phyloP scores from a whole-genome alignment of 768 basidiomycete species.

The Phaffia australis region DNA sequence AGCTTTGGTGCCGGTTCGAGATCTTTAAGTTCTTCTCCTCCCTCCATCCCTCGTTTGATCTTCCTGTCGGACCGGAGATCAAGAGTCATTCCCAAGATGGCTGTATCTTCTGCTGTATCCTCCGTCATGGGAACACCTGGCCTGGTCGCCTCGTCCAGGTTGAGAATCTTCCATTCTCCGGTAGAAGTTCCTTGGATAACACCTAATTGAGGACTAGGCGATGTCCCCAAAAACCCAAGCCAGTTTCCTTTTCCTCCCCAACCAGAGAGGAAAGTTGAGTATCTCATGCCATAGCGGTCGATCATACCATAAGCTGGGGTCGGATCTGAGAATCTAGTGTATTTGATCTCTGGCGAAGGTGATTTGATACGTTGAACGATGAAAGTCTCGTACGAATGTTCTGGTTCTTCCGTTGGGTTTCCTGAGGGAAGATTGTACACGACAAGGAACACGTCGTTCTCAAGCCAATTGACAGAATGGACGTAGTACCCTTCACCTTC shows the following conservation, averaged over 20 bases:
- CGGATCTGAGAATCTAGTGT: conserved; percentile 36
- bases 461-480: conserved; percentile 39
- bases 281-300: conserved; percentile 30
- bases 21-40: conserved; percentile 35
- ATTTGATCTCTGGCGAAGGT: conserved; percentile 27
- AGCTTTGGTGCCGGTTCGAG: conserved; percentile 35
- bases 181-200: conserved; percentile 28
- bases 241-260: conserved; percentile 38
- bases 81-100: conserved; percentile 37
- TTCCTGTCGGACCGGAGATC: conserved; percentile 35
- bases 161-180: conserved; percentile 33
- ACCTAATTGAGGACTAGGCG: conserved; percentile 37
- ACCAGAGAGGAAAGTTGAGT: conserved; percentile 31
- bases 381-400: conserved; percentile 37
- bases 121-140: conserved; percentile 34
- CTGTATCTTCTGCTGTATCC: conserved; percentile 34
- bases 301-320: conserved; percentile 36
- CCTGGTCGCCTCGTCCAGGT: conserved; percentile 37
- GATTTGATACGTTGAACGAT: conserved; percentile 31
- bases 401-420: conserved; percentile 27
- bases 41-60: conserved; percentile 35
- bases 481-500: conserved; percentile 9
- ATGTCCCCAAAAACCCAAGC: conserved; percentile 35
- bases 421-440: conserved; percentile 31
- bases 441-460: conserved; percentile 41